These are phyloP conservation scores for Daldinia concentrica DNA, from an alignment of 495 filamentous ascomycete genomes.

Conservation along the genomic window DNA sequence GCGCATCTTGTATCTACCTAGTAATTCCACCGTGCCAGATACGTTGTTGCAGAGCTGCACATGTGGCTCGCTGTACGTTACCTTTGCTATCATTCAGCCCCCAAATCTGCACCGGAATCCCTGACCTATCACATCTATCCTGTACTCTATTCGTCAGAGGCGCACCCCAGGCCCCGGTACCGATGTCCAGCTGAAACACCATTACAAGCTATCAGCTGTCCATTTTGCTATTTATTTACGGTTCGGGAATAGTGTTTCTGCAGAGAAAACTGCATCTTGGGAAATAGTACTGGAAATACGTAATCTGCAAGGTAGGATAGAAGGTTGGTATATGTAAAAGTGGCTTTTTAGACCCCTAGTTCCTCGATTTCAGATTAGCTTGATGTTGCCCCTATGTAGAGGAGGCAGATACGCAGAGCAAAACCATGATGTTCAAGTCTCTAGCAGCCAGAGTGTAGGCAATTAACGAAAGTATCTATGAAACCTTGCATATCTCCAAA, in stretches of 20 bases:
- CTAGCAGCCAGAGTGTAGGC: background rate
- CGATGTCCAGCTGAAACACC: background rate
- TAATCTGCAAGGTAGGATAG: background rate
- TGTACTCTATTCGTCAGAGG: background rate
- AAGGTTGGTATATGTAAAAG: background rate
- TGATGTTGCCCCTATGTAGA: too few relatives aligned
- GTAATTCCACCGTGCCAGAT: background rate
- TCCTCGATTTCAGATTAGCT: background rate
- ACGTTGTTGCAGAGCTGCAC: background rate
- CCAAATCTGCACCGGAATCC: background rate
- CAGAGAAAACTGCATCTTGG: background rate
- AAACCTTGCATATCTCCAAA: background rate
- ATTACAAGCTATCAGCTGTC: too few relatives aligned
- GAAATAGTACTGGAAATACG: background rate
- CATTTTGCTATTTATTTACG: background rate
- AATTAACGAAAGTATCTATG: background rate
- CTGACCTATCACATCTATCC: background rate
- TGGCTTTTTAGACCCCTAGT: background rate
- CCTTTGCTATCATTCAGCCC: background rate
- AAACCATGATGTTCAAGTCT: too few relatives aligned
- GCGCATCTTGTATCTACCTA: background rate
- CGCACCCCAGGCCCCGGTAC: background rate
- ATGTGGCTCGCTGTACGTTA: background rate
- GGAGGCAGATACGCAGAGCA: too few relatives aligned
- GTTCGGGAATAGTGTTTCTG: background rate